phyloP scores from a whole-genome alignment of 768 basidiomycete genomes.

The Lyophyllum atratum region DNA sequence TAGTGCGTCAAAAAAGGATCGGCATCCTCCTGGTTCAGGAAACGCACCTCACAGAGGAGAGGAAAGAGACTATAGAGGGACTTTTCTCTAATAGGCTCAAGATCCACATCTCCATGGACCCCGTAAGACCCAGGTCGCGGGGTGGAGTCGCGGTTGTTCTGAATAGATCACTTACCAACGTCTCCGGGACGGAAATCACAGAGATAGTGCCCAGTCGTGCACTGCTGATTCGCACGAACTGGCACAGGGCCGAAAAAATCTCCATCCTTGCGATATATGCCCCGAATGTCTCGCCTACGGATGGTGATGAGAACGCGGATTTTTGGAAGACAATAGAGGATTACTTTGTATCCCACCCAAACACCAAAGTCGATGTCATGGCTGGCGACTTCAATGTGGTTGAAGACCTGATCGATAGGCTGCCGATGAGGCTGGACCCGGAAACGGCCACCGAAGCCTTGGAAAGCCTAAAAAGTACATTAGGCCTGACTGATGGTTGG shows the following conservation, averaged over 20 bases:
- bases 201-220: background rate
- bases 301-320: background rate
- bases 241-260: background rate
- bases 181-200: background rate
- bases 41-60: background rate
- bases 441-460: constrained; percentile 14
- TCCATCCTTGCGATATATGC: background rate
- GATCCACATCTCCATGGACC: background rate
- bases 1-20: background rate
- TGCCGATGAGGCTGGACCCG: constrained; percentile 27
- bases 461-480: constrained; percentile 14
- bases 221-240: background rate
- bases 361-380: constrained; percentile 31
- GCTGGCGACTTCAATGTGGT: constrained; percentile 45
- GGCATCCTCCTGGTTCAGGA: background rate
- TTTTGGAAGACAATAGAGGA: background rate
- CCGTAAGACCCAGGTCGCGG: background rate
- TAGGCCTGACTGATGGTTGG: constrained; percentile 34
- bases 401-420: constrained; percentile 36
- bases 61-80: background rate
- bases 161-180: background rate
- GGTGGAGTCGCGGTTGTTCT: constrained; percentile 1
- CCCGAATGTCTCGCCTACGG: background rate
- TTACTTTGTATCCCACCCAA: background rate
- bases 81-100: background rate